These are phyloP conservation scores for Tolypocladium nubicola DNA, from an alignment of 2,329 filamentous ascomycete species.

Conservation along the genomic window DNA sequence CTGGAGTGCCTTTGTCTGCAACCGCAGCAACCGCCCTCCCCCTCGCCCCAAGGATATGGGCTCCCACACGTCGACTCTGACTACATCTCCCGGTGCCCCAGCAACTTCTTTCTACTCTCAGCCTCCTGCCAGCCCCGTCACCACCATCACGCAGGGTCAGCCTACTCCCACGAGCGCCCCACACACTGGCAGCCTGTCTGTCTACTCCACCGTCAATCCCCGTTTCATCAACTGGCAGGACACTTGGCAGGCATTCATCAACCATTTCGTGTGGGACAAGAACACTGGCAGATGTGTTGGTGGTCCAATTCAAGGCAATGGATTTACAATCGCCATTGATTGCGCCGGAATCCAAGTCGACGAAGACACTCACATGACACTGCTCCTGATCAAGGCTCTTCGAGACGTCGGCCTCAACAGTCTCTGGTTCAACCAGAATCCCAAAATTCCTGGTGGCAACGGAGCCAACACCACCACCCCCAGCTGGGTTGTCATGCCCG, in stretches of 20 bases:
- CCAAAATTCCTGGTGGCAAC: slow-evolving; percentile 21
- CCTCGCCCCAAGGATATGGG: slow-evolving; percentile 23
- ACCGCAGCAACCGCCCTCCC: slow-evolving; percentile 21
- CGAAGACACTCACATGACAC: slow-evolving; percentile 27
- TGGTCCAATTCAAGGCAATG: slow-evolving; percentile 20
- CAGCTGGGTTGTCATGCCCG: slow-evolving; percentile 29
- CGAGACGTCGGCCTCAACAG: slow-evolving; percentile 26
- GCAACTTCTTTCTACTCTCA: slow-evolving; percentile 21
- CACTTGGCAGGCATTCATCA: slow-evolving; percentile 27
- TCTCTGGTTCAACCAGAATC: slow-evolving; percentile 29
- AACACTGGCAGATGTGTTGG: slow-evolving; percentile 22
- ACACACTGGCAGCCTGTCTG: slow-evolving; percentile 17
- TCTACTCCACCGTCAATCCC: slow-evolving; percentile 23
- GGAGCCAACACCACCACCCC: slow-evolving; percentile 15
- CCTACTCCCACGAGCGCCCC: slow-evolving; percentile 20
- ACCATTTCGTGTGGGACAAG: slow-evolving; percentile 29
- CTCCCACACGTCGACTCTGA: slow-evolving; percentile 21
- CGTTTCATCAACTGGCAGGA: slow-evolving; percentile 29
- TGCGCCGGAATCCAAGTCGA: slow-evolving; percentile 26
- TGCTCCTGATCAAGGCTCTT: slow-evolving; percentile 27
- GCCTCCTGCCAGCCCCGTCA: slow-evolving; percentile 13
- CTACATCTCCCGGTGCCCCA: slow-evolving; percentile 19
- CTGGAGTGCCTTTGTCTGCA: slow-evolving; percentile 31
- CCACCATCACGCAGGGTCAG: slow-evolving; percentile 13
- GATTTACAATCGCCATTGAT: slow-evolving; percentile 24